Conservation (phyloP, 2,329 filamentous ascomycete genomes). For the Penicillium sp. region DNA sequence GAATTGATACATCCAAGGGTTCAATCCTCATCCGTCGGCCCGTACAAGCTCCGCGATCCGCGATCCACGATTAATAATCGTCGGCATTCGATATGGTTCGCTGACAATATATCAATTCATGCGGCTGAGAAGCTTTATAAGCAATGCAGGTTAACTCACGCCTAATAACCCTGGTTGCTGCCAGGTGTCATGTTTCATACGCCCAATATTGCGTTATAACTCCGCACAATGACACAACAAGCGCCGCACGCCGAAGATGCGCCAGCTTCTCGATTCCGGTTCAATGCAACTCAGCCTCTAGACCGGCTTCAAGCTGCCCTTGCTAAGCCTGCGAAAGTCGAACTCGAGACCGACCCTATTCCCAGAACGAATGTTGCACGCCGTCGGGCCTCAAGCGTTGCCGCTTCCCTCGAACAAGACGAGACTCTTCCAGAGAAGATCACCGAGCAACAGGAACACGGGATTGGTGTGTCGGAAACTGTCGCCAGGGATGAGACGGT, state of each 20-base stretch:
- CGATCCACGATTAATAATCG: slow-evolving; percentile 17
- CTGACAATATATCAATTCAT: slow-evolving; percentile 5
- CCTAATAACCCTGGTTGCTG: slow-evolving; percentile 5
- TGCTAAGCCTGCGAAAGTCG: neutral
- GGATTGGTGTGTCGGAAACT: slow-evolving; percentile 5
- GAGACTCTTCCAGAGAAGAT: slow-evolving; percentile 14
- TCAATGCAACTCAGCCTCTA: slow-evolving; percentile 13
- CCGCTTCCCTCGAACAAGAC: slow-evolving; percentile 16
- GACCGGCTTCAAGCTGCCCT: slow-evolving; percentile 6
- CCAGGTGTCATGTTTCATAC: neutral
- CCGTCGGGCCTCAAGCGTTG: slow-evolving; percentile 11
- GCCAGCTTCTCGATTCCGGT: slow-evolving; percentile 5
- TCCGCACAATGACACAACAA: slow-evolving; percentile 8
- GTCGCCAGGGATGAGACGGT: slow-evolving; percentile 43
- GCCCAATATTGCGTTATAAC: neutral
- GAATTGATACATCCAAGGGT: no score
- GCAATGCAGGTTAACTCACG: neutral
- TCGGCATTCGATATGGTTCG: slow-evolving; percentile 8
- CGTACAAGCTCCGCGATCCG: slow-evolving; percentile 1
- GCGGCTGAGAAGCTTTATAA: slow-evolving; percentile 1
- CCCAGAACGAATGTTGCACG: slow-evolving; percentile 14
- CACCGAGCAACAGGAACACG: slow-evolving; percentile 12
- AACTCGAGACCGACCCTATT: slow-evolving; percentile 5
- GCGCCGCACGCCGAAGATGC: neutral
- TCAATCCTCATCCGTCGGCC: neutral